phyloP scores from a whole-genome alignment of 331 rosid genomes.

The Quercus phellos region DNA sequence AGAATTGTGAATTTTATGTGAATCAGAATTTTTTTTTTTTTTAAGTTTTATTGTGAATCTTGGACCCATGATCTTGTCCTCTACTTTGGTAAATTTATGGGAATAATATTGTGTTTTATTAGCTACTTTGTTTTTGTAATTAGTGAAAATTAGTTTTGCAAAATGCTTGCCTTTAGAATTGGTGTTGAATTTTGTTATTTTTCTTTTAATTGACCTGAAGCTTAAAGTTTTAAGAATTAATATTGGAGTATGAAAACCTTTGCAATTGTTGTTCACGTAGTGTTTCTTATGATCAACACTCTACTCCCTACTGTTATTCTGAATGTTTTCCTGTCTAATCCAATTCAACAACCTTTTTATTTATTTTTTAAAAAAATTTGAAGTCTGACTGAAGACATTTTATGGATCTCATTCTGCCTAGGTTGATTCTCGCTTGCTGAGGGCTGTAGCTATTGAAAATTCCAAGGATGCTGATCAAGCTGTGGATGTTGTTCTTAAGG shows the following conservation, averaged over 20 bases:
- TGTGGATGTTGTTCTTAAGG: constrained; percentile 48
- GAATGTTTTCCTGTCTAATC: not conserved
- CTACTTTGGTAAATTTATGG: too few relatives aligned
- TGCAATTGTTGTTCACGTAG: not conserved
- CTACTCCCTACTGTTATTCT: not conserved
- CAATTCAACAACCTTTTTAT: not conserved
- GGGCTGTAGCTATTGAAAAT: constrained; percentile 83
- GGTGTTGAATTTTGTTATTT: too few relatives aligned
- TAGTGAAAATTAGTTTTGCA: too few relatives aligned
- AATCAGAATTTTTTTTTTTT: too few relatives aligned
- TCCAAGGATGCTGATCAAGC: constrained; percentile 68
- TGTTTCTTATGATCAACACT: not conserved
- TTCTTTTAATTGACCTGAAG: too few relatives aligned
- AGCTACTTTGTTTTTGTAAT: not conserved
- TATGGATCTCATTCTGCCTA: constrained; percentile 18
- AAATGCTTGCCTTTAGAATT: too few relatives aligned
- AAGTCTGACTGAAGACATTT: not conserved
- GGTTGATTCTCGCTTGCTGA: constrained; percentile 70
- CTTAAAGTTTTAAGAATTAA: not conserved
- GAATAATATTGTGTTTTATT: not conserved
- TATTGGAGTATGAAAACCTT: not conserved
- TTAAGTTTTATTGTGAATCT: too few relatives aligned
- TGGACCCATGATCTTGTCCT: too few relatives aligned
- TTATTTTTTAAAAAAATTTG: not conserved
- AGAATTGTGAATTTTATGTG: too few relatives aligned